Base-by-base conservation (phyloP, 768 basidiomycete species). In the Dictyophora rubrovolvata region DNA sequence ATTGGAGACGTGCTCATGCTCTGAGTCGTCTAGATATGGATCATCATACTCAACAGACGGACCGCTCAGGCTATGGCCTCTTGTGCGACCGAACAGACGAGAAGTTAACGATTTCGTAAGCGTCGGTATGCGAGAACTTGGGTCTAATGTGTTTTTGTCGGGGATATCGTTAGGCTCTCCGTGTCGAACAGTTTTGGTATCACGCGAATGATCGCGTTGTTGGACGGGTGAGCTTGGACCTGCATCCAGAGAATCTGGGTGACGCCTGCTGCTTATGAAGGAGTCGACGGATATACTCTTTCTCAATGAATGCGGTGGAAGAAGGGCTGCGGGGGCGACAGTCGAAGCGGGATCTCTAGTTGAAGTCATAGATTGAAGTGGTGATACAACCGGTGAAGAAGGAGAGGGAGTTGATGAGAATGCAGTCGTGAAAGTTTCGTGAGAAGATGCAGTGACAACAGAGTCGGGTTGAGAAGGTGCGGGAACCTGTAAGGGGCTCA, bases 281-380 rank as follows among this genome's bases (percentile, higher is more conserved):
- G 88, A 89, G 69, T 89, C 88, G 61, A 84, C 86, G 20, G 88
- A 89, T 61, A 86, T 71, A 28, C 87, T 85, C 73, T 89, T 89
- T 65, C 86, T 79, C 56, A 89, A 78, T 60, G 67, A 69, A 50
- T 74, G 71, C 20, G 74, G 65, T 20, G 73, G 70, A 48, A 65
- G 61, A 56, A 71, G 68, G 56, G 71, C 67, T 37, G 70, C 66
- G 35, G 61, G 58, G 34, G 61, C 60, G 23, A 64, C 60, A 20
- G 65, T 59, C 49, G 67, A 66, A 56, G 64, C 56, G 52, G 65
- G 63, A 28, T 69, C 67, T 23, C 62, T 61, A 62, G 42, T 68
- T 57, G 65, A 42, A 42, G 11, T 12, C n/a, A 65, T 56, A 69
- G 68, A 36, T 65, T 55, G 42, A 63, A 59, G 53, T 60, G 60